Conservation (phyloP, 106 monocot genomes). For the Gastrodia elata region DNA sequence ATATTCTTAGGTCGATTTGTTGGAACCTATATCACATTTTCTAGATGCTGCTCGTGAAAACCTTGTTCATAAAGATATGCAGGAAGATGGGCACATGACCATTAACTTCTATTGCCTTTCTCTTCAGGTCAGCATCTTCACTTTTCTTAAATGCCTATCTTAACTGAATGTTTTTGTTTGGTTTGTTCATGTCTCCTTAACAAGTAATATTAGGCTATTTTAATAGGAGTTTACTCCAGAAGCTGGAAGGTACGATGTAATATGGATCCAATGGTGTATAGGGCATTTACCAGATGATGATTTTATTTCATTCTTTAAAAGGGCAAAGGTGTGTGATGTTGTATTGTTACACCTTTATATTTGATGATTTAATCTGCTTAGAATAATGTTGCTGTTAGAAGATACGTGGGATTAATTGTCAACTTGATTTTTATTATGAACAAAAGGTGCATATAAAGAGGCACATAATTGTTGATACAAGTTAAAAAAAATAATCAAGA, state of each 20-base stretch:
- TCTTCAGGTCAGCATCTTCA: constrained; percentile 62
- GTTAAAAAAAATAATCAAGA: too few species aligned
- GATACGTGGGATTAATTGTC: too few species aligned
- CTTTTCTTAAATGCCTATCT: background rate
- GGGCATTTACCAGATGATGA: constrained; percentile 94
- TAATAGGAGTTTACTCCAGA: constrained; percentile 84
- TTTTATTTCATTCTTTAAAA: constrained; percentile 83
- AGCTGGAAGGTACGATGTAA: constrained; percentile 85
- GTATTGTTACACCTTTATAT: background rate
- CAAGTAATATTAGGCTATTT: background rate
- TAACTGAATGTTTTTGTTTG: background rate
- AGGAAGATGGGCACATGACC: constrained; percentile 47
- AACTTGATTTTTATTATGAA: too few species aligned
- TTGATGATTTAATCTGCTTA: background rate
- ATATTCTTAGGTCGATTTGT: constrained; percentile 77
- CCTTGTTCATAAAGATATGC: constrained; percentile 28
- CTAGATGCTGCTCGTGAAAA: constrained; percentile 74
- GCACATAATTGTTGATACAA: too few species aligned
- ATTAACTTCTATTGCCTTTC: constrained; percentile 73
- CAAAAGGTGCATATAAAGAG: too few species aligned
- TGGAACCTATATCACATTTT: constrained; percentile 93
- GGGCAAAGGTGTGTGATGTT: constrained; percentile 59
- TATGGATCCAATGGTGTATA: constrained; percentile 99
- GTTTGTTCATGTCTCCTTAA: background rate
- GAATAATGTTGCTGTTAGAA: background rate